Conservation (phyloP, 2,329 filamentous ascomycete genomes). For the Beauveria bassiana region DNA sequence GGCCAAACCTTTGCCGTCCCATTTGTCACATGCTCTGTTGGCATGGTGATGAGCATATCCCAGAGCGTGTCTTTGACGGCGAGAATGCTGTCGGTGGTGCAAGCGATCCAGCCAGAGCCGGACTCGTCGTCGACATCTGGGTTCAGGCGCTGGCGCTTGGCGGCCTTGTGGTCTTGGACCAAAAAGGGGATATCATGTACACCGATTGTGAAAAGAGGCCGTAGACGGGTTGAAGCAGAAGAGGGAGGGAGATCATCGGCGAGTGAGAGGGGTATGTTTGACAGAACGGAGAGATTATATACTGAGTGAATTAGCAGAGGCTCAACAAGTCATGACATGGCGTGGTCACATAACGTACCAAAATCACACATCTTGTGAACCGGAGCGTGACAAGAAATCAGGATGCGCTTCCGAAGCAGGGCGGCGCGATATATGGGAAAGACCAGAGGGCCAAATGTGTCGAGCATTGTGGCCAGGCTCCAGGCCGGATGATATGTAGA, state of each 20-base stretch:
- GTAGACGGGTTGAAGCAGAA: conserved; percentile 56
- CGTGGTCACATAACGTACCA: conserved; percentile 45
- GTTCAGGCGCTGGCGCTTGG: conserved; percentile 30
- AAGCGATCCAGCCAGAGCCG: conserved; percentile 77
- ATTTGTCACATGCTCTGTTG: conserved; percentile 50
- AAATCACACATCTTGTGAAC: conserved; percentile 83
- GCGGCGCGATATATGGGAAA: conserved; percentile 88
- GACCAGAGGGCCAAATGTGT: conserved; percentile 81
- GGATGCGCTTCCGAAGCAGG: conserved; percentile 75
- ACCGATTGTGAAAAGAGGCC: conserved; percentile 85
- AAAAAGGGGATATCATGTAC: conserved; percentile 86
- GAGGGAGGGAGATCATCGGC: conserved; percentile 59
- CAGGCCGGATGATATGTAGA: conserved; percentile 79
- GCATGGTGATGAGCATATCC: conserved; percentile 82
- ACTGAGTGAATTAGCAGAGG: conserved; percentile 44
- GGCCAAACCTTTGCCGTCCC: conserved; percentile 64
- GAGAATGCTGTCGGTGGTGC: conserved; percentile 90
- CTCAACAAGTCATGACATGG: conserved; percentile 15
- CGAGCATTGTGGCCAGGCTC: conserved; percentile 68
- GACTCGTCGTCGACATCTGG: conserved; percentile 36
- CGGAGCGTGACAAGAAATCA: conserved; percentile 79
- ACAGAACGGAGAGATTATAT: conserved; percentile 88
- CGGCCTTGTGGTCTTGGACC: conserved; percentile 48
- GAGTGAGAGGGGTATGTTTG: conserved; percentile 73
- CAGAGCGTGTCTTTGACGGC: conserved; percentile 79